These are phyloP conservation scores for Ustilago nuda DNA, from an alignment of 1,284 basidiomycete genomes.

Conservation along the genomic window DNA sequence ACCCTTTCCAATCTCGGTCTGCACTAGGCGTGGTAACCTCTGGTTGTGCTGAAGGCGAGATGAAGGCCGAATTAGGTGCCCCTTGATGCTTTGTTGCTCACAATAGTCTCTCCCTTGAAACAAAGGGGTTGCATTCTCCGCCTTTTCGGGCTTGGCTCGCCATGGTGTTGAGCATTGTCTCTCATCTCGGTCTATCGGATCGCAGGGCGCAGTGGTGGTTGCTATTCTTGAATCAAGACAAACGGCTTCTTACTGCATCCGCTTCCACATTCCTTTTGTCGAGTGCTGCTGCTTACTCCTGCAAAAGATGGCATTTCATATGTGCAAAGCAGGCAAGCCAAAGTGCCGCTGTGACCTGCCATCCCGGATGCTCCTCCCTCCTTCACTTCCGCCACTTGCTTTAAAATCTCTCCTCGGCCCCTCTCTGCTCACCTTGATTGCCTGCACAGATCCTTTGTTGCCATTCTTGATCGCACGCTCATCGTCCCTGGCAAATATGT, in stretches of 20 bases:
- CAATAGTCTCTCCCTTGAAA: not conserved
- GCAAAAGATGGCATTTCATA: not conserved
- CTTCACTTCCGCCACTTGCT: not conserved
- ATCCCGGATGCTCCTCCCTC: not conserved
- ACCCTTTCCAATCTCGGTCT: not conserved
- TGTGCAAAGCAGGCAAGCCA: not conserved
- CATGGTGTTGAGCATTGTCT: no score
- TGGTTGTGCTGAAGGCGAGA: not conserved
- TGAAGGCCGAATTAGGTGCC: not conserved
- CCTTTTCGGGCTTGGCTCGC: not conserved
- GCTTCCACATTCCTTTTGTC: not conserved
- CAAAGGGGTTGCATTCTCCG: conserved; percentile 3
- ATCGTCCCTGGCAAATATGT: conserved; percentile 2
- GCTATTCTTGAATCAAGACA: conserved; percentile 10
- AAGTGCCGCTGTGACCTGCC: not conserved
- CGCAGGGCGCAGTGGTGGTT: no score
- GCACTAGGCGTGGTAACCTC: not conserved
- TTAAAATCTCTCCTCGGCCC: not conserved
- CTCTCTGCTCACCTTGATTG: not conserved
- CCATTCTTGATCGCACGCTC: not conserved
- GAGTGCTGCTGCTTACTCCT: not conserved
- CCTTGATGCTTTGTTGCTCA: not conserved
- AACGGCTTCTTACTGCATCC: conserved; percentile 7
- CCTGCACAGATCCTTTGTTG: not conserved
- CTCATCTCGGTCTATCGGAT: no score